Percentiles rank a stretch among this genome's conserved stretches.
These are phyloP conservation scores for Russula lepida DNA, from an alignment of 768 basidiomycete genomes.

Conservation along the genomic window DNA sequence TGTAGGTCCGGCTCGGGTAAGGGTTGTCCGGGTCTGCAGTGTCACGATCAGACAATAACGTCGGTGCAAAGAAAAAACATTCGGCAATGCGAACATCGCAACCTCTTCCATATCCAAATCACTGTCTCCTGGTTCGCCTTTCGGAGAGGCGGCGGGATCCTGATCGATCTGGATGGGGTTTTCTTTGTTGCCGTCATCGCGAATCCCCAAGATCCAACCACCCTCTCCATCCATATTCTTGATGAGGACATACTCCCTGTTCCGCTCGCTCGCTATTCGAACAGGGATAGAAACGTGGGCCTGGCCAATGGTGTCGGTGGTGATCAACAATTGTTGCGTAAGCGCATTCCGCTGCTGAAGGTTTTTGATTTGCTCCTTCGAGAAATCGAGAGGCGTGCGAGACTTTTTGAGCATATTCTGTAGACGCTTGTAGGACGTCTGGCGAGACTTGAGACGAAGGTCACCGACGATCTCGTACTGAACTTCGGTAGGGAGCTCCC, in stretches of 20 bases:
- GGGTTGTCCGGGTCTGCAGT: constrained; percentile 21
- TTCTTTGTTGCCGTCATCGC: constrained; percentile 73
- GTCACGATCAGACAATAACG: neutral
- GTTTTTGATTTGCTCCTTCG: constrained; percentile 89
- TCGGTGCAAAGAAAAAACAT: neutral
- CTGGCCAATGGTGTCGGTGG: constrained; percentile 88
- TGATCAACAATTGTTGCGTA: constrained; percentile 86
- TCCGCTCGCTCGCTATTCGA: constrained; percentile 90
- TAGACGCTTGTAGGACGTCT: constrained; percentile 85
- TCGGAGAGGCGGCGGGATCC: constrained; percentile 34
- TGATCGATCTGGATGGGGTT: constrained; percentile 85
- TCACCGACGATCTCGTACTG: constrained; percentile 99
- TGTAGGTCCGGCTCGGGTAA: constrained; percentile 53
- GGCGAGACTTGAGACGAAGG: constrained; percentile 85
- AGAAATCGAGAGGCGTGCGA: constrained; percentile 86
- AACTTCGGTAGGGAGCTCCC: constrained; percentile 88
- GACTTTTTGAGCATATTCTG: constrained; percentile 82
- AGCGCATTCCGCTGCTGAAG: constrained; percentile 81
- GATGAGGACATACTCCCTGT: constrained; percentile 88
- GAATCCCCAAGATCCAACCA: constrained; percentile 91
- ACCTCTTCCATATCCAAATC: constrained; percentile 77
- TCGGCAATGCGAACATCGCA: constrained; percentile 44
- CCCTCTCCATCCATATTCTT: constrained; percentile 84
- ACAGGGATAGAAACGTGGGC: constrained; percentile 86
- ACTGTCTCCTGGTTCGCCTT: constrained; percentile 27